These are phyloP conservation scores for Penicillium psychrofluorescens DNA, from an alignment of 495 filamentous ascomycete genomes.

Conservation along the genomic window DNA sequence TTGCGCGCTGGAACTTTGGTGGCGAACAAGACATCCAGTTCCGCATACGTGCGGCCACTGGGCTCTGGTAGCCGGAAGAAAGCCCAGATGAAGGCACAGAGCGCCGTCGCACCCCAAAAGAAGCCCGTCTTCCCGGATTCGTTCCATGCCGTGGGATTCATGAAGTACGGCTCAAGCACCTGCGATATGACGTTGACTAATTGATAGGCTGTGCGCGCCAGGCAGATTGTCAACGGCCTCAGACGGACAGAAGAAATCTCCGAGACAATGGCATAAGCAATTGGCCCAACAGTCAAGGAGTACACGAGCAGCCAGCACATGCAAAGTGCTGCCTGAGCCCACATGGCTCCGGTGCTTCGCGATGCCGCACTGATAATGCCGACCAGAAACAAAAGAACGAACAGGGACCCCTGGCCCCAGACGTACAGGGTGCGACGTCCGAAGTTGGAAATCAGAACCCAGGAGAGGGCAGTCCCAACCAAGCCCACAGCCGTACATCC, in stretches of 20 bases:
- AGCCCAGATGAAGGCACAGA: constrained; percentile 55
- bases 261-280: constrained; percentile 65
- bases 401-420: constrained; percentile 52
- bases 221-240: constrained; percentile 57
- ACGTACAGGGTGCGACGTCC: constrained; percentile 65
- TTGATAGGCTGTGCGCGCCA: constrained; percentile 59
- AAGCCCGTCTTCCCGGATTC: constrained; percentile 61
- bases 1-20: constrained; percentile 50
- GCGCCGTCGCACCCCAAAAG: constrained; percentile 61
- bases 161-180: constrained; percentile 59
- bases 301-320: constrained; percentile 62
- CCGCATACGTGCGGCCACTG: constrained; percentile 55
- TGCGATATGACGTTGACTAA: constrained; percentile 55
- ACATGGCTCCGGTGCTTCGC: constrained; percentile 25
- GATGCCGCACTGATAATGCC: constrained; percentile 56
- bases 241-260: constrained; percentile 61
- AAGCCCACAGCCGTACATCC: constrained; percentile 55
- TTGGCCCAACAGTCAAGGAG: constrained; percentile 61
- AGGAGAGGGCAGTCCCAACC: constrained; percentile 46
- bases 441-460: constrained; percentile 39
- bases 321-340: constrained; percentile 46
- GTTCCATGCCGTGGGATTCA: constrained; percentile 62
- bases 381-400: constrained; percentile 52
- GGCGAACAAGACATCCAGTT: constrained; percentile 61
- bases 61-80: constrained; percentile 67